Base-by-base conservation (phyloP, 2,329 filamentous ascomycete species). In the Colletotrichum tropicicola region DNA sequence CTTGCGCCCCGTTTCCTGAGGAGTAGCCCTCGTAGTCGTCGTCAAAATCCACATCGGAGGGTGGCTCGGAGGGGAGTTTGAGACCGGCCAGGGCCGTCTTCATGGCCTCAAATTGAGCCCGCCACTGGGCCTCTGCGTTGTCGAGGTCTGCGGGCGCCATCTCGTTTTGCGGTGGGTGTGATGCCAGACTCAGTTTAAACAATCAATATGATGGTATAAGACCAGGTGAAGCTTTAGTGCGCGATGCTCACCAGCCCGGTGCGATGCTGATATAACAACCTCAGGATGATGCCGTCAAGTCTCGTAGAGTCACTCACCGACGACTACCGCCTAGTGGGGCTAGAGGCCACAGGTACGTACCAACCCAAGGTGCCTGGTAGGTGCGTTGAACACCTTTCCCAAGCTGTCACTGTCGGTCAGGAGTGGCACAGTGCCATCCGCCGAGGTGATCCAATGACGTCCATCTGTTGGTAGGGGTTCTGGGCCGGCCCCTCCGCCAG, bases 21-120 rank as follows among this genome's bases (percentile, higher is more conserved):
- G 82, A 84, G 68, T 83, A 83, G 12, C 80, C 81, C 27, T 83
- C 82, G 28, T 86, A 82, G 32, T 92, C 90, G 8, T 93, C 88
- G 67, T 92, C 89, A 53, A 90, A 79, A 44, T 90, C 78, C 57
- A 89, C 85, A 12, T 85, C 80, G 17, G 81, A 80, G 3, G 72
- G 68, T 9, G 59, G 61, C 15, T 57, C 52, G 10, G 45, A 51
- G 3, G 83, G 79, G n/a, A 87, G 76, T 58, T 87, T 83, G 55
- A 98, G 82, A 21, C 91, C 87, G 43, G 91, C 92, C 63, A 98
- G 88, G 44, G 94, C 93, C 66, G 91, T 87, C 73, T 91, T 91
- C 96, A 99, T 98, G 30, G 91, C 89, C 27, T 89, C 87, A 71
- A 97, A 88, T 75, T 98, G 93, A 64, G 89, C 86, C 69, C 95